phyloP scores from a whole-genome alignment of 225 moss, liverwort and hornwort genomes.

The Polytrichum formosum region DNA sequence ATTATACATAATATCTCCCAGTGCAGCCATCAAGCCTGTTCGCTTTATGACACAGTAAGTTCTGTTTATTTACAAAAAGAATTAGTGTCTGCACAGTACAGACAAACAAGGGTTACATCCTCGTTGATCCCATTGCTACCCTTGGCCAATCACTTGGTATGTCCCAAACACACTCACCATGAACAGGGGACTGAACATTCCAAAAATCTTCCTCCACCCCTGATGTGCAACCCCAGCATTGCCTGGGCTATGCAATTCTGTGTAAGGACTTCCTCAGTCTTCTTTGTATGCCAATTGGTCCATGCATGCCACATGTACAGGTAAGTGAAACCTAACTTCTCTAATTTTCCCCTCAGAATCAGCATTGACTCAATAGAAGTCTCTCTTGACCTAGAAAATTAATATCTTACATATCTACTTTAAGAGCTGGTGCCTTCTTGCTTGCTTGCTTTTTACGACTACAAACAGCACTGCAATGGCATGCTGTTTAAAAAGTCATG shows the following conservation, averaged over 20 bases:
- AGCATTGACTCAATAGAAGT: neutral
- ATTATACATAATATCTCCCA: no score
- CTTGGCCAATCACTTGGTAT: no score
- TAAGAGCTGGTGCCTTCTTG: neutral
- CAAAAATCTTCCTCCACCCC: neutral
- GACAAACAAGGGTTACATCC: neutral
- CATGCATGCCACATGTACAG: neutral
- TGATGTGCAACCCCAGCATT: neutral
- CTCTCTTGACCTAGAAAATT: neutral
- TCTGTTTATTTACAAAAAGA: slow-evolving; percentile 6
- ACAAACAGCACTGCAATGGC: slow-evolving; percentile 25
- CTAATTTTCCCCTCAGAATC: no score
- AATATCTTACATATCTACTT: neutral
- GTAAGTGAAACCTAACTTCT: neutral
- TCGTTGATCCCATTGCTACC: neutral
- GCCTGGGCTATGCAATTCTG: neutral
- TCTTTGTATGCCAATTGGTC: neutral
- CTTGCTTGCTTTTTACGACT: neutral
- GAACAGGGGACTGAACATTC: neutral
- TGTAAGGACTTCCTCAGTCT: neutral
- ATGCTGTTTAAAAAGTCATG: slow-evolving; percentile 15
- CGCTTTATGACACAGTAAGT: neutral
- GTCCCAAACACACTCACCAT: neutral
- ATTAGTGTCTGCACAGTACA: neutral
- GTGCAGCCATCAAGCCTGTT: no score